Percentiles rank a stretch among this genome's conserved stretches.
Evolutionary conservation across 805 yeast genomes (phyloP).

Genomic region (Kodamaea fukazawae): DNA sequence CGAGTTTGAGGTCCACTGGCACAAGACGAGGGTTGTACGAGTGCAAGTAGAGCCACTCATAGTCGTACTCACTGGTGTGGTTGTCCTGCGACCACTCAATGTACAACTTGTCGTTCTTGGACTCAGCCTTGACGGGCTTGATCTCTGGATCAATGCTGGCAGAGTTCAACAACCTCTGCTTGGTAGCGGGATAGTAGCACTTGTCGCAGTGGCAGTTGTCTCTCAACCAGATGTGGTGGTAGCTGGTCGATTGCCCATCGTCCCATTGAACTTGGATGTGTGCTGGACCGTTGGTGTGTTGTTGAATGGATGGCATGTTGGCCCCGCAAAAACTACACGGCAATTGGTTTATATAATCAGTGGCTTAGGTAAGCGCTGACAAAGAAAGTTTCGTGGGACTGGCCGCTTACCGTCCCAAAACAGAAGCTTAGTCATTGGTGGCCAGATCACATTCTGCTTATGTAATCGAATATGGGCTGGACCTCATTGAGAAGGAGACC

Average conservation of each 20-base stretch:
- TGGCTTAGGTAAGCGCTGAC: no score
- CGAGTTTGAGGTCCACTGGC: slow-evolving; percentile 15
- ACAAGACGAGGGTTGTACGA: slow-evolving; percentile 51
- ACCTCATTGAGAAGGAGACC: no score
- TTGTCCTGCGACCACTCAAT: slow-evolving; percentile 36
- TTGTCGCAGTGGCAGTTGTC: slow-evolving; percentile 59
- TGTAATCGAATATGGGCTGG: no score
- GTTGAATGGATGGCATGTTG: slow-evolving; percentile 3
- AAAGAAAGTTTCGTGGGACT: no score
- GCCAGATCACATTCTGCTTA: no score
- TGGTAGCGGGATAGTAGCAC: slow-evolving; percentile 55
- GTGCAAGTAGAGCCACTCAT: slow-evolving; percentile 47
- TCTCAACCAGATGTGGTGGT: slow-evolving; percentile 58
- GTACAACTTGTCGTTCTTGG: slow-evolving; percentile 16
- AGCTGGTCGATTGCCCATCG: slow-evolving; percentile 7
- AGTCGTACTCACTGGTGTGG: slow-evolving; percentile 39
- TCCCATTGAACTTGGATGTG: slow-evolving; percentile 9
- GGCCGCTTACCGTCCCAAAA: no score
- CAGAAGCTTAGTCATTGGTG: no score
- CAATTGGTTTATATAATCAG: no score
- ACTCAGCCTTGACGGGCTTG: slow-evolving; percentile 10
- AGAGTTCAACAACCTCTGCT: slow-evolving; percentile 58
- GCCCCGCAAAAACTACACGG: no score
- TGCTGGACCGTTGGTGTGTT: slow-evolving; percentile 2
- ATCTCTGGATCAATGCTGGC: slow-evolving; percentile 36